Base-by-base conservation (phyloP, 139 green algal genomes). In the Micractinium sp. region DNA sequence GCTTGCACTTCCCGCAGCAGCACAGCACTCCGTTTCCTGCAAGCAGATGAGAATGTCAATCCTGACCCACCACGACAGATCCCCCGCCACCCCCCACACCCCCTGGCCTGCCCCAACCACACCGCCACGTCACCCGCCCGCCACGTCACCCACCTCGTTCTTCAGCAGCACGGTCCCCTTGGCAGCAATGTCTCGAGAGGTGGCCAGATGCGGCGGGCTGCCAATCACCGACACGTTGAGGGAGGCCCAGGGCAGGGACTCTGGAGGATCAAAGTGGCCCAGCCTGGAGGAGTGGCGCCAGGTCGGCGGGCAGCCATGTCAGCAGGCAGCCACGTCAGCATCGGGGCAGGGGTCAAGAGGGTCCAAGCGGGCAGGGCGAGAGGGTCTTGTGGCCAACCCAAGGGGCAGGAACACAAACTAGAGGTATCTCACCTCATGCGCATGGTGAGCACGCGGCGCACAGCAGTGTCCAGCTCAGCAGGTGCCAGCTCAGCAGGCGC, bases 141-240 rank as follows among this genome's bases (percentile, higher is more conserved):
- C 25, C 69, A 35, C 25, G 12, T 33, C 25, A 27, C 69, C 25
- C 69, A 76, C 78, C 7, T 67, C 78, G 41, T 84, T 84, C 47
- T 84, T 84, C 29, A 84, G 78, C 41, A 84, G 41, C 78, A 84
- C 78, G 15, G 23, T 67, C 27, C 78, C 78, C 78, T 84, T 63
- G 29, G 31, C 78, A 12, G 78, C 29, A 12, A 84, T 38, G 12
- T 84, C 41, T 4, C 41, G 41, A 2, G 41, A 47, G 29, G 41
- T 84, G 41, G 78, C 78, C 12, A 36, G 41, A 18, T 84, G 78
- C 29, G 31, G 41, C 13, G 41, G 41, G 78, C 78, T 67, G 41
- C 78, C 78, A 3, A 84, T 84, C 1, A 84, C 78, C 0, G 78
- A 84, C 35, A 47, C 33, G 41, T 84, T 67, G 20, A 84, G 41